Conservation (phyloP, 495 filamentous ascomycete species). For the Penicillium macrosclerotiorum region DNA sequence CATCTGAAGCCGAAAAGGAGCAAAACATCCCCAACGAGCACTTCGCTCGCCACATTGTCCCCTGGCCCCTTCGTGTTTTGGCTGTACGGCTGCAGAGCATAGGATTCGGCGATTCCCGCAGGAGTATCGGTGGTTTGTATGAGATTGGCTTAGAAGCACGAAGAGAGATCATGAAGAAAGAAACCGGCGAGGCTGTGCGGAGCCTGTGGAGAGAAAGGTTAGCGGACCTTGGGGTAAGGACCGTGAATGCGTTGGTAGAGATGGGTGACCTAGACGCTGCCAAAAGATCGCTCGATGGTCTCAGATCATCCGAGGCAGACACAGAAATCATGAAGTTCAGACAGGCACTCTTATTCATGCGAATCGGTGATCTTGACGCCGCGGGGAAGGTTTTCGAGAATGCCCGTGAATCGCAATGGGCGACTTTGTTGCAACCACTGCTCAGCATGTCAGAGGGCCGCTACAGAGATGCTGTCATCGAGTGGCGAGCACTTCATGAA, state of each 20-base stretch:
- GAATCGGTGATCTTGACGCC: constrained; percentile 71
- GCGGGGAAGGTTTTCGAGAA: constrained; percentile 50
- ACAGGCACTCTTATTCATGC: constrained; percentile 66
- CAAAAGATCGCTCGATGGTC: constrained; percentile 57
- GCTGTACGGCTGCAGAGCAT: constrained; percentile 80
- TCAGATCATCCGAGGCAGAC: constrained; percentile 36
- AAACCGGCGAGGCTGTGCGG: constrained; percentile 31
- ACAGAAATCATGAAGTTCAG: constrained; percentile 36
- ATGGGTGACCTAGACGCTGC: constrained; percentile 86
- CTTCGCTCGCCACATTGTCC: constrained; percentile 58
- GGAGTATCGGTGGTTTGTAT: constrained; percentile 84
- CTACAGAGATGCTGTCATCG: constrained; percentile 58
- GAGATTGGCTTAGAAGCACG: constrained; percentile 79
- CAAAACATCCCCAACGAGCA: constrained; percentile 29
- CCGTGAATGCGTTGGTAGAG: constrained; percentile 79
- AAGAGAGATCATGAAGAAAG: constrained; percentile 42
- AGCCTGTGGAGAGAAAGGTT: constrained; percentile 67
- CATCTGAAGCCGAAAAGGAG: constrained; percentile 28
- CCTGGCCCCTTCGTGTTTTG: constrained; percentile 84
- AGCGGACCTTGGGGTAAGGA: constrained; percentile 70
- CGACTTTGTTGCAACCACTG: constrained; percentile 57
- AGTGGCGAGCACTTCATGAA: constrained; percentile 60
- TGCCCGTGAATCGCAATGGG: constrained; percentile 20
- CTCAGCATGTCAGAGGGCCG: constrained; percentile 75
- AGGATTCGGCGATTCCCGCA: constrained; percentile 76